Evolutionary conservation across 2,329 filamentous ascomycete genomes (phyloP).

Genomic region (Cercospora sp.): DNA sequence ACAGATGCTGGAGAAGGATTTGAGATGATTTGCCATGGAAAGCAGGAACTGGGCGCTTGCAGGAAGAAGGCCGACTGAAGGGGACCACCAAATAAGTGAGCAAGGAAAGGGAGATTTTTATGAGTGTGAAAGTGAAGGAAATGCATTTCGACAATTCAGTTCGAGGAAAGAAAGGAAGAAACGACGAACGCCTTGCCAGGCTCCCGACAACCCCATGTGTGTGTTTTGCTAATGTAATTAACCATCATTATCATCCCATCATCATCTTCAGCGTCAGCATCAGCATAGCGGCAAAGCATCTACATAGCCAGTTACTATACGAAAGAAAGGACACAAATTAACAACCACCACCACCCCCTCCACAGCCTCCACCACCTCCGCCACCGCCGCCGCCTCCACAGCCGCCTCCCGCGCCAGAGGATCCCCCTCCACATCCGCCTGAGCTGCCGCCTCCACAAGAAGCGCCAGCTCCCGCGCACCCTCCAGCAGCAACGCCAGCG

Average conservation of each 20-base stretch:
- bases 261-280: neutral
- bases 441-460: slow-evolving; percentile 17
- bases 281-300: neutral
- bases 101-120: neutral
- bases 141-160: neutral
- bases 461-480: slow-evolving; percentile 38
- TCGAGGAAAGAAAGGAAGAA: neutral
- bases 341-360: slow-evolving; percentile 3
- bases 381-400: slow-evolving; percentile 18
- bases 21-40: slow-evolving; percentile 15
- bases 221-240: slow-evolving; percentile 1
- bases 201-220: neutral
- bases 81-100: neutral
- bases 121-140: neutral
- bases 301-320: slow-evolving; percentile 3
- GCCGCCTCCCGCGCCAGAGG: slow-evolving; percentile 13
- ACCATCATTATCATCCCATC: neutral
- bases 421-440: slow-evolving; percentile 10
- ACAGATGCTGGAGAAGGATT: neutral
- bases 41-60: slow-evolving; percentile 15
- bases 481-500: slow-evolving; percentile 41
- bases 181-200: neutral
- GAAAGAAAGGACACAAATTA: neutral
- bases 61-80: slow-evolving; percentile 1
- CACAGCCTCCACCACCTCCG: slow-evolving; percentile 14